phyloP scores from a whole-genome alignment of 768 basidiomycete species.

The Suillus paluster region DNA sequence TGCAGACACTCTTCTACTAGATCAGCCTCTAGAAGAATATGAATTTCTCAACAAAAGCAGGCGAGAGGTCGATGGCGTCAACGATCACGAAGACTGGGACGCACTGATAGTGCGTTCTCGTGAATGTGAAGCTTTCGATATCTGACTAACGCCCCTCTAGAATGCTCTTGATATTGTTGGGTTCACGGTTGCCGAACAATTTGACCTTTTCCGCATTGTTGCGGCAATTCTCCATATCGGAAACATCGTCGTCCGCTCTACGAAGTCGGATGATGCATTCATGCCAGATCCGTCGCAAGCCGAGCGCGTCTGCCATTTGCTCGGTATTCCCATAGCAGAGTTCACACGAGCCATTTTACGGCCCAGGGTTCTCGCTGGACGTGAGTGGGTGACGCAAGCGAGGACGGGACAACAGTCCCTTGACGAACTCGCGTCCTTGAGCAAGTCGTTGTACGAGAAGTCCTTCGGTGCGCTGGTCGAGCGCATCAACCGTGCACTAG shows the following conservation, averaged over 20 bases:
- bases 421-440: constrained; percentile 88
- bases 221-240: constrained; percentile 95
- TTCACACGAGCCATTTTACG: constrained; percentile 88
- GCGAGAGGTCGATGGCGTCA: constrained; percentile 92
- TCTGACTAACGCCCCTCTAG: constrained; percentile 40
- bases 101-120: constrained; percentile 55
- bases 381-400: constrained; percentile 96
- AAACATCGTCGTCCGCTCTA: constrained; percentile 83
- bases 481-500: constrained; percentile 91
- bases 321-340: constrained; percentile 86
- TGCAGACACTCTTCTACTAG: constrained; percentile 74
- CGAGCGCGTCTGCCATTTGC: constrained; percentile 86
- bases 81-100: constrained; percentile 90
- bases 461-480: constrained; percentile 94
- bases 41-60: constrained; percentile 91
- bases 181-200: constrained; percentile 81
- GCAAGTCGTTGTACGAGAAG: constrained; percentile 97
- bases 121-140: constrained; percentile 31
- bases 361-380: constrained; percentile 89
- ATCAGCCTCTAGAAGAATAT: constrained; percentile 77
- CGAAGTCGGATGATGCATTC: constrained; percentile 76
- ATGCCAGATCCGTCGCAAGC: constrained; percentile 86
- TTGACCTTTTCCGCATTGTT: constrained; percentile 92
- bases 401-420: constrained; percentile 89
- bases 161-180: constrained; percentile 89